phyloP scores from a whole-genome alignment of 257 asterid genomes.

The Salvia miltiorrhiza region DNA sequence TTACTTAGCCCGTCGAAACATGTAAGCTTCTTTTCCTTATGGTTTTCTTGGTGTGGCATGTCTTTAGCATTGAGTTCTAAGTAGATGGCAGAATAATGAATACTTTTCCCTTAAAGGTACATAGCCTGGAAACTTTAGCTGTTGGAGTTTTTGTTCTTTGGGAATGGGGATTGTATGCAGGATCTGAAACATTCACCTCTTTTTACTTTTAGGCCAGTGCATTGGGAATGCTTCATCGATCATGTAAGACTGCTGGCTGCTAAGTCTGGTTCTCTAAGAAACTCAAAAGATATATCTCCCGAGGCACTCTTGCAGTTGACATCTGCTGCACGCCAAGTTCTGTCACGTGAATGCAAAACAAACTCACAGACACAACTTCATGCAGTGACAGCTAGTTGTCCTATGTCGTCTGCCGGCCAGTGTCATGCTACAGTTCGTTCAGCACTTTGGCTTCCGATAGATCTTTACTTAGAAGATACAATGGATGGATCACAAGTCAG shows the following conservation, averaged over 20 bases:
- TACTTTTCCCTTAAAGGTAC: background rate
- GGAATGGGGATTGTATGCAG: conserved; percentile 12
- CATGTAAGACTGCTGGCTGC: conserved; percentile 66
- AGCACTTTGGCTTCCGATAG: conserved; percentile 90
- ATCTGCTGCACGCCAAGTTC: conserved; percentile 51
- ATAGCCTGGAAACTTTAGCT: conserved; percentile 11
- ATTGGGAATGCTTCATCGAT: conserved; percentile 72
- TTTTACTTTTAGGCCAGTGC: conserved; percentile 54
- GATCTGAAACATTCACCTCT: conserved; percentile 26
- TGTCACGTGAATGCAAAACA: conserved; percentile 73
- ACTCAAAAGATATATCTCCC: conserved; percentile 68
- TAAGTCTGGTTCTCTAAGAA: conserved; percentile 71
- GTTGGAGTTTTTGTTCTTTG: background rate
- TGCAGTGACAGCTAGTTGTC: conserved; percentile 58
- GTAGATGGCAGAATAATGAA: conserved; percentile 3
- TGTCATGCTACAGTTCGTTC: conserved; percentile 58
- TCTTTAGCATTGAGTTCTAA: background rate
- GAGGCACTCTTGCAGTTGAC: conserved; percentile 78
- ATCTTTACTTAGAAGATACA: conserved; percentile 83
- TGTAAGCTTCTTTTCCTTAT: conserved; percentile 53
- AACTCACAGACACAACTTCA: conserved; percentile 60
- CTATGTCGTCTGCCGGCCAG: conserved; percentile 55
- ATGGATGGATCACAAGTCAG: conserved; percentile 81
- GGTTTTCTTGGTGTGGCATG: background rate
- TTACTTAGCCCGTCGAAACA: conserved; percentile 74